Base-by-base conservation (phyloP, 2,329 filamentous ascomycete genomes). In the Diplodia corticola region DNA sequence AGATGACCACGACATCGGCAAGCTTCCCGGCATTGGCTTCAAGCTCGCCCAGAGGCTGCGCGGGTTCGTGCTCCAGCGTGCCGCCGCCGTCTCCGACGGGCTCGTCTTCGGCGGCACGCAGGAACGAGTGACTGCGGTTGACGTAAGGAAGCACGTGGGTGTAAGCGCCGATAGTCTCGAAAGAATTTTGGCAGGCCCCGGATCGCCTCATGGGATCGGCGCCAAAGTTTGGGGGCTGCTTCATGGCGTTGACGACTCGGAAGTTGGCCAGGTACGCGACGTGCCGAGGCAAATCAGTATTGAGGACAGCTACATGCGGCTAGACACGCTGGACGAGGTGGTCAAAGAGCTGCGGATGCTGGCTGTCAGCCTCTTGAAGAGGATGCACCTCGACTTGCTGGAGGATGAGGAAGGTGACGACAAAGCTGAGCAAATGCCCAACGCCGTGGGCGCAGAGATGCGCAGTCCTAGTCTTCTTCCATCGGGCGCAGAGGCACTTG, bases 241-340 rank as follows among this genome's bases (percentile, higher is more conserved):
- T 2, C 89, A 97, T 75, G 94, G 93, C 5, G 83, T 92, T 30
- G 94, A 98, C 75, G 80, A 88, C 63, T 83, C 85, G 0, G 88
- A 91, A 67, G 92, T 98, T 20, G 87, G 88, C 59, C 83, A 88
- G 69, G 90, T 88, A 1, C 86, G 86, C 70, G 85, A 88, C 51
- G 78, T 96, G 1, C 94, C 94, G 0, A 88, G 87, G 1, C 93
- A 97, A 77, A 96, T 98, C 74, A 95, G 92, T 76, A 95, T 98
- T 69, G 94, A 98, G 75, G 93, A 98, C 78, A 95, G 92, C 17
- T 98, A 96, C 75, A 84, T 86, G 26, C 87, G 88, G 0, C 81
- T 97, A 1, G 86, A 90, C 70, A 88, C 83, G 0, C 75, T 89
- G 61, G 77, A 86, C 0, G 84, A 88, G 67, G 87, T 96, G 33